Percentiles rank a stretch among this genome's conserved stretches.
Conservation (phyloP, 2,329 filamentous ascomycete species). For the Fusarium sp. region DNA sequence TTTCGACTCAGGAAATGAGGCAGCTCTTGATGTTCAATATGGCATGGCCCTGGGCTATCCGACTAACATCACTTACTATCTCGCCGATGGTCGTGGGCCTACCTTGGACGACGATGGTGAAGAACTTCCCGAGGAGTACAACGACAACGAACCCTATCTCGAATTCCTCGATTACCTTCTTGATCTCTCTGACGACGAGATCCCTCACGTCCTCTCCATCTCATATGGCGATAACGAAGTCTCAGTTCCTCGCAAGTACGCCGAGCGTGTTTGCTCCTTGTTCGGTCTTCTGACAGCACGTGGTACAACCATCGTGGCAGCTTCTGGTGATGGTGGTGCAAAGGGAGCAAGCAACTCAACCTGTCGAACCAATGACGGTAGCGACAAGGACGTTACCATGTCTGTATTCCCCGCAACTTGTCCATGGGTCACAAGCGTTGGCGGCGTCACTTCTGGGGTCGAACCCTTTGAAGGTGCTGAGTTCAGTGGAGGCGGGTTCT, state of each 20-base stretch:
- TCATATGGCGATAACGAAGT: slow-evolving; percentile 70
- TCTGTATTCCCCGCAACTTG: slow-evolving; percentile 74
- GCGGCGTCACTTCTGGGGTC: slow-evolving; percentile 60
- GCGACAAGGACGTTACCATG: slow-evolving; percentile 64
- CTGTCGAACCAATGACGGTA: slow-evolving; percentile 70
- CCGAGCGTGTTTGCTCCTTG: slow-evolving; percentile 61
- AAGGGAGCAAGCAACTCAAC: slow-evolving; percentile 57
- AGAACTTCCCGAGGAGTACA: slow-evolving; percentile 42
- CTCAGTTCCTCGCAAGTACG: slow-evolving; percentile 62
- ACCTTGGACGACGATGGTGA: slow-evolving; percentile 54
- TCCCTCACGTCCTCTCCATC: slow-evolving; percentile 67
- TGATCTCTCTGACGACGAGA: slow-evolving; percentile 52
- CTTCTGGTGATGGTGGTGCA: slow-evolving; percentile 63
- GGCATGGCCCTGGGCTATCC: slow-evolving; percentile 58
- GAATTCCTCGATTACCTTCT: slow-evolving; percentile 64
- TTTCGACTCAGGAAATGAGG: slow-evolving; percentile 55
- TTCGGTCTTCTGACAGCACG: slow-evolving; percentile 64
- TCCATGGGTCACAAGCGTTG: slow-evolving; percentile 74
- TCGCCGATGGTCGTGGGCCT: slow-evolving; percentile 56
- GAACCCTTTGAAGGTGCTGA: slow-evolving; percentile 54
- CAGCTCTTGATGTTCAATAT: slow-evolving; percentile 61
- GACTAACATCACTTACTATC: slow-evolving; percentile 56
- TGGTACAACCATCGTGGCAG: slow-evolving; percentile 62
- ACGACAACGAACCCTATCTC: slow-evolving; percentile 67
- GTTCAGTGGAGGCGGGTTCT: slow-evolving; percentile 65